A percentile compares a stretch with the other conserved stretches of the same genome.
Conservation (phyloP, 192 early-diverging fungal species). For the Entrophospora sp. region DNA sequence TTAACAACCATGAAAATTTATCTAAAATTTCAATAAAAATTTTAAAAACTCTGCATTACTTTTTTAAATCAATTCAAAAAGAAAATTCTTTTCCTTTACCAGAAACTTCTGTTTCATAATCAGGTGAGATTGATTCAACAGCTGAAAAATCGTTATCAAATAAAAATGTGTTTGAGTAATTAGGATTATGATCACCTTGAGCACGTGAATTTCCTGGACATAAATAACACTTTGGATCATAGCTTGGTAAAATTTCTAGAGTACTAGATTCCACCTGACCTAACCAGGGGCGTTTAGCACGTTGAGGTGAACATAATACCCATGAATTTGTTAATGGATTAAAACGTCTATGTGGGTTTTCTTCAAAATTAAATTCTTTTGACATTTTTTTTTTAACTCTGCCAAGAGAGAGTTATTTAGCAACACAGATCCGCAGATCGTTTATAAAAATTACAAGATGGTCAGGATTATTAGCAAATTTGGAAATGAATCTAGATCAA, state of each 20-base stretch:
- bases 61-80: no score
- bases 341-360: slow-evolving; percentile 73
- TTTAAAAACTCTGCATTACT: background rate
- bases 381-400: background rate
- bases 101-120: no score
- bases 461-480: no score
- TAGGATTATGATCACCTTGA: slow-evolving; percentile 63
- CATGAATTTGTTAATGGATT: slow-evolving; percentile 88
- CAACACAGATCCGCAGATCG: no score
- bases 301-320: slow-evolving; percentile 96
- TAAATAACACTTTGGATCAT: slow-evolving; percentile 75
- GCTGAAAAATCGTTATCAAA: slow-evolving; percentile 95
- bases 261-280: slow-evolving; percentile 52
- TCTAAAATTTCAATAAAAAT: background rate
- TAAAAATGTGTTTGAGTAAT: slow-evolving; percentile 70
- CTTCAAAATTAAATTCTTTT: slow-evolving; percentile 39
- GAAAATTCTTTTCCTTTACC: no score
- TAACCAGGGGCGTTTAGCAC: slow-evolving; percentile 90
- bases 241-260: slow-evolving; percentile 37
- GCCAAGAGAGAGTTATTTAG: background rate
- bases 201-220: slow-evolving; percentile 84
- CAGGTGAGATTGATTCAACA: slow-evolving; percentile 55
- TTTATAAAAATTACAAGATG: no score
- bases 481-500: no score
- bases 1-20: slow-evolving; percentile 33